Evolutionary conservation across 2,329 filamentous ascomycete species (phyloP), one percentile per base, ranked within the genome.

Genomic region (Aureobasidium uvarum): DNA sequence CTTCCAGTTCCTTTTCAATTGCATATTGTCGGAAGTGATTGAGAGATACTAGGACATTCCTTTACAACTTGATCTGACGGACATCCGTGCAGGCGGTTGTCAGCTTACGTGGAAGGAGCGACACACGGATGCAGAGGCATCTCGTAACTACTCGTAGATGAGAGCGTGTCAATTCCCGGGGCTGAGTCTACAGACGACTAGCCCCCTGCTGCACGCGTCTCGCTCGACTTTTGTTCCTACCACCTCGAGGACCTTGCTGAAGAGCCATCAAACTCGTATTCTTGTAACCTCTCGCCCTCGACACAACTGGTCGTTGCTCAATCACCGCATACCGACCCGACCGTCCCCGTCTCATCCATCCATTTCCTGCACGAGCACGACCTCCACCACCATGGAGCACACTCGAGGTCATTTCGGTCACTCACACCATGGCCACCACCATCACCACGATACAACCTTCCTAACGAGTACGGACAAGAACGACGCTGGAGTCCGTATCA

Each of bases 401-500:
- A 71, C 69, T 48, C 70, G 73, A 51, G 66, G 69, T 28, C 74
- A 75, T 56, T 68, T 67, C 36, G 73, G 71, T 18, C 75, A 76
- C 68, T 82, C 84, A 69, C 84, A 87, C 69, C 77, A 78, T 33
- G 77, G 80, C 65, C 85, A 86, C 71, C 87, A 90, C 72, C 87
- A 91, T 73, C 88, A 92, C 74, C 90, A 95, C 76, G 92, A 96
- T 78, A 95, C 91, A 78, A 85, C 87, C 48, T 95, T 92, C 75
- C 83, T 96, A 58, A 89, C 87, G 4, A 94, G 90, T 7, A 83
- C 83, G 69, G 91, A 96, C 79, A 95, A 92, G 79, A 89, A 90
- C 70, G 95, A 99, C 78, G 92, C 95, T 58, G 92, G 92, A 70
- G 96, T 96, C 72, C 89, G 92, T 72, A 97, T 97, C 74, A 99